Conservation (phyloP, 352 stramenopile genomes). For the Pythium aristosporum region DNA sequence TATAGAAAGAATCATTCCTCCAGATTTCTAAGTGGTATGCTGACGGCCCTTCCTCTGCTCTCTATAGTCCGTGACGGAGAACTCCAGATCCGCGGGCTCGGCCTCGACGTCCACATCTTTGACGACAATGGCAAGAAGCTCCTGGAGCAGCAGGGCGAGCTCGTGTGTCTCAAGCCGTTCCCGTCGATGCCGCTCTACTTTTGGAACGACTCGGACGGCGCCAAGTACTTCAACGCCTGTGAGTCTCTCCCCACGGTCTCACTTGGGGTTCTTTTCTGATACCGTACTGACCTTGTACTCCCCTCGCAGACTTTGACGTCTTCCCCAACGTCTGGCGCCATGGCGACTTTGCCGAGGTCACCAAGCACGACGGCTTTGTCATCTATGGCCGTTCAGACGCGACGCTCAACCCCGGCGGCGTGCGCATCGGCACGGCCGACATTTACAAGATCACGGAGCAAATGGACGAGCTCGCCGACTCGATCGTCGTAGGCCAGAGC, state of each 20-base stretch:
- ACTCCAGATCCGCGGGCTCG: slow-evolving; percentile 76
- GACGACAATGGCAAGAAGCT: slow-evolving; percentile 58
- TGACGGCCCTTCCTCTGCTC: neutral
- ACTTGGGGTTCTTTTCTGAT: slow-evolving; percentile 21
- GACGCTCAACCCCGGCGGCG: slow-evolving; percentile 75
- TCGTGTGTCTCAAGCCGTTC: slow-evolving; percentile 78
- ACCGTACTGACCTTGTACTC: neutral
- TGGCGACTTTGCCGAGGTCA: slow-evolving; percentile 80
- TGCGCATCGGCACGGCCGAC: slow-evolving; percentile 75
- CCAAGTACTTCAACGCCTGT: slow-evolving; percentile 79
- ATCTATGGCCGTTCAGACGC: slow-evolving; percentile 80
- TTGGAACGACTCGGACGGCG: slow-evolving; percentile 71
- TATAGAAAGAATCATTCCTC: slow-evolving; percentile 5
- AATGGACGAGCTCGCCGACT: slow-evolving; percentile 62
- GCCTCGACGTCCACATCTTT: slow-evolving; percentile 78
- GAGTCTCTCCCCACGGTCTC: slow-evolving; percentile 25
- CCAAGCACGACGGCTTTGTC: slow-evolving; percentile 55
- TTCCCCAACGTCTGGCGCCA: slow-evolving; percentile 79
- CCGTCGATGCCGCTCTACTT: slow-evolving; percentile 84
- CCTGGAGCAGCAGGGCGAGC: slow-evolving; percentile 48
- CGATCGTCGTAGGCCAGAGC: slow-evolving; percentile 69
- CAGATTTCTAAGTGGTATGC: too few species aligned
- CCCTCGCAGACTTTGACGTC: slow-evolving; percentile 65
- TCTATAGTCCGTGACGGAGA: slow-evolving; percentile 65
- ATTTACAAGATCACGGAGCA: slow-evolving; percentile 81